Percentiles rank a stretch among this genome's conserved stretches.
Conservation (phyloP, 768 basidiomycete species). For the Dacryopinax spathularia region DNA sequence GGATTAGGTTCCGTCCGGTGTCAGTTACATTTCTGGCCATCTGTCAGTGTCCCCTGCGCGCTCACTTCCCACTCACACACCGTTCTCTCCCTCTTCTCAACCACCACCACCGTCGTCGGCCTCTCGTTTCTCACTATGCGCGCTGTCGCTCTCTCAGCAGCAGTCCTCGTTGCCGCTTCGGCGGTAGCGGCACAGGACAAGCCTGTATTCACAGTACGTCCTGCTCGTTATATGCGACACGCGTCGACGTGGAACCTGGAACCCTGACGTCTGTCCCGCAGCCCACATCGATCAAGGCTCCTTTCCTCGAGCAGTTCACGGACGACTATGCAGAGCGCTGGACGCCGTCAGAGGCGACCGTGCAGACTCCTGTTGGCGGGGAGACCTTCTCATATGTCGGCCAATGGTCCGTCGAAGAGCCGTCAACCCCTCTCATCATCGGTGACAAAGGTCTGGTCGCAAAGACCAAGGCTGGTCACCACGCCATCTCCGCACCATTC, state of each 20-base stretch:
- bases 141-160: constrained; percentile 68
- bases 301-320: constrained; percentile 94
- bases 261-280: constrained; percentile 20
- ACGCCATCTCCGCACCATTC: constrained; percentile 95
- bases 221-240: neutral
- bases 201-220: constrained; percentile 8
- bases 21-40: constrained; percentile 5
- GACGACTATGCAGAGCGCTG: constrained; percentile 81
- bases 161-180: constrained; percentile 53
- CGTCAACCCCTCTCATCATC: constrained; percentile 52
- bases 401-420: constrained; percentile 90
- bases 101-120: constrained; percentile 17
- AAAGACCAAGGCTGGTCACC: constrained; percentile 93
- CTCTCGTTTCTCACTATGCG: constrained; percentile 48
- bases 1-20: constrained; percentile 1
- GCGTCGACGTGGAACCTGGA: constrained; percentile 8
- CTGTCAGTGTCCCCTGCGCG: constrained; percentile 32
- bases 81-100: constrained; percentile 27
- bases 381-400: constrained; percentile 98
- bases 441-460: constrained; percentile 89
- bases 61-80: constrained; percentile 25
- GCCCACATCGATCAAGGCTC: constrained; percentile 66
- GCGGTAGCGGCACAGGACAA: constrained; percentile 26
- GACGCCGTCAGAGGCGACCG: constrained; percentile 94
- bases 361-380: constrained; percentile 89